Conservation (phyloP, 148 eudicot genomes). For the Nepenthes gracilis region DNA sequence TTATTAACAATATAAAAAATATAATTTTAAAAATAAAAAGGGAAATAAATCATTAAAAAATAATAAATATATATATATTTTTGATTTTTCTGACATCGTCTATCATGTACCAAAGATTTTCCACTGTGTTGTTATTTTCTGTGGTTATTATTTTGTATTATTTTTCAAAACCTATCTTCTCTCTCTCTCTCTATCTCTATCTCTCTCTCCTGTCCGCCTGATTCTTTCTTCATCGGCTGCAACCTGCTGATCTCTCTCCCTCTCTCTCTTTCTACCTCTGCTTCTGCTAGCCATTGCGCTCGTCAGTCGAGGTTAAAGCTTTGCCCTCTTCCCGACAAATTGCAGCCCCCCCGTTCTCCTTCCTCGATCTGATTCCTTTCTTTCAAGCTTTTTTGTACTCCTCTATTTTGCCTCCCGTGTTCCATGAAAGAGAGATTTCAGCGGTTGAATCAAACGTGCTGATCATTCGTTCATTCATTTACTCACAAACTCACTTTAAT, state of each 20-base stretch:
- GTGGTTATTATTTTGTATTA: background rate
- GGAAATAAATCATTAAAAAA: no score
- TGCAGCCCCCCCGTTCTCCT: no score
- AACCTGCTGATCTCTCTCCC: background rate
- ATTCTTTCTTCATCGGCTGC: no score
- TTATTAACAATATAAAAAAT: no score
- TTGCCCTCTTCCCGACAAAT: background rate
- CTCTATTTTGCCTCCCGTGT: background rate
- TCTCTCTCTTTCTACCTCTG: background rate
- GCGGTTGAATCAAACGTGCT: background rate
- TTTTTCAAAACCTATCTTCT: background rate
- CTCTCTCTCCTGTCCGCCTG: no score
- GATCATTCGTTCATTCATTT: background rate
- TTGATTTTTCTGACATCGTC: no score
- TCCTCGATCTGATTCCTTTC: background rate
- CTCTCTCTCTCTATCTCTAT: background rate
- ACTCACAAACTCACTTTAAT: background rate
- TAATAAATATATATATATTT: no score
- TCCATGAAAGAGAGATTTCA: background rate
- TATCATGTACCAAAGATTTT: no score
- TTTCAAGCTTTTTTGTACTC: background rate
- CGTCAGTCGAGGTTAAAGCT: background rate
- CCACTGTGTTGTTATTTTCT: background rate
- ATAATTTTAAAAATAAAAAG: no score
- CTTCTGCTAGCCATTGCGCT: background rate